These are phyloP conservation scores for Euphorbia peplus DNA, from an alignment of 345 rosid genomes.

Conservation along the genomic window DNA sequence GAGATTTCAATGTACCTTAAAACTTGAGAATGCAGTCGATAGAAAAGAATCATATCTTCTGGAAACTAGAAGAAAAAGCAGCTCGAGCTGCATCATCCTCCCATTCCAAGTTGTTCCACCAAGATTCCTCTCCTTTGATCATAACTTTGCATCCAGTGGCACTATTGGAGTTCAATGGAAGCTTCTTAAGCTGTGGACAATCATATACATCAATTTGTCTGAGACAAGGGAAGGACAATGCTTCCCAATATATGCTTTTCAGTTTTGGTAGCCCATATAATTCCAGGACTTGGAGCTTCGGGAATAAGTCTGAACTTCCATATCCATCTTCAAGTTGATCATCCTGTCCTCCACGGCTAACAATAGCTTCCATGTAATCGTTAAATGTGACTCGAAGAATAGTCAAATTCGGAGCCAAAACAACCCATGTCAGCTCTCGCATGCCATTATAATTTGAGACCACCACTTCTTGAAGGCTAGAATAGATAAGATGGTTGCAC, in stretches of 20 bases:
- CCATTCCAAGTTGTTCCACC: slow-evolving; percentile 13
- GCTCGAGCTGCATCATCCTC: not conserved
- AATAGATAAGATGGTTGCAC: not conserved
- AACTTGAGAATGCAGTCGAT: no score
- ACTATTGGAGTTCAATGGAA: no score
- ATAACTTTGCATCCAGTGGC: slow-evolving; percentile 12
- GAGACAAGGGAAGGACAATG: slow-evolving; percentile 20
- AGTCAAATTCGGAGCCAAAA: slow-evolving; percentile 10
- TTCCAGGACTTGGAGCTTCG: slow-evolving; percentile 15
- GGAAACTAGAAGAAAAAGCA: not conserved
- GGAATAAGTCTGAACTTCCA: no score
- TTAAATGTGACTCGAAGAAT: no score
- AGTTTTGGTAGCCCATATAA: not conserved
- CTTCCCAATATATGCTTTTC: no score
- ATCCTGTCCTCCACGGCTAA: not conserved
- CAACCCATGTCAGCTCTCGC: slow-evolving; percentile 10
- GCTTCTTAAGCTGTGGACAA: slow-evolving; percentile 22
- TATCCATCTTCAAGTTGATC: not conserved
- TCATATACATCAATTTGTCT: not conserved
- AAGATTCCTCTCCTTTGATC: not conserved
- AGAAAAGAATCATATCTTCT: no score
- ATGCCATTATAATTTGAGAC: not conserved
- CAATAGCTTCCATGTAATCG: not conserved
- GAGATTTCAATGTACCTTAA: no score
- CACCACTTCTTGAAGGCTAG: not conserved